Percentiles rank a stretch among this genome's conserved stretches.
Evolutionary conservation across 2,329 filamentous ascomycete species (phyloP).

Genomic region (Cladosporium sp.): DNA sequence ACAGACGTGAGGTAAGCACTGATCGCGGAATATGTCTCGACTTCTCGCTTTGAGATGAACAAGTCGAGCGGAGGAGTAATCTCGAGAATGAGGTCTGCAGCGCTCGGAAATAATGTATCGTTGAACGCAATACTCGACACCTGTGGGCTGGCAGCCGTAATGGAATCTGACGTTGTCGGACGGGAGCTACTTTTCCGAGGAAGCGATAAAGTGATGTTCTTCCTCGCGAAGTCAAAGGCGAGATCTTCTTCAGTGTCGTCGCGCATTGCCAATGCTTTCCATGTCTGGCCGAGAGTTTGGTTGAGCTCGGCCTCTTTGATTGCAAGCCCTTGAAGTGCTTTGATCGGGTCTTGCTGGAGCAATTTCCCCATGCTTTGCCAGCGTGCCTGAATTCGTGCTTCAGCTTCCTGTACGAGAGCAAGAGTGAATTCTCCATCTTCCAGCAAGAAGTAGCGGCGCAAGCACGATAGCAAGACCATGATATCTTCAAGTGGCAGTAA

Average conservation of each 20-base stretch:
- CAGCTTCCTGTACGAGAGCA: conserved; percentile 80
- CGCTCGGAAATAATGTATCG: conserved; percentile 77
- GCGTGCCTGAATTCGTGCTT: conserved; percentile 72
- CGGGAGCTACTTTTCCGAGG: conserved; percentile 46
- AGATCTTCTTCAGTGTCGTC: conserved; percentile 57
- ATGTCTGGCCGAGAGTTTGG: conserved; percentile 73
- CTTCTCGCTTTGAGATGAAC: conserved; percentile 74
- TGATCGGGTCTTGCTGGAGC: conserved; percentile 53
- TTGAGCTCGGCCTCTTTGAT: conserved; percentile 87
- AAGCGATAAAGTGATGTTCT: conserved; percentile 68
- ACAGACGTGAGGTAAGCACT: conserved; percentile 86
- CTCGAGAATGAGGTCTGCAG: conserved; percentile 68
- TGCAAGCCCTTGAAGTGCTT: conserved; percentile 61
- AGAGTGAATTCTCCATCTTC: conserved; percentile 89
- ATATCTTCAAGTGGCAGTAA: conserved; percentile 77
- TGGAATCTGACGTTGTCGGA: conserved; percentile 40
- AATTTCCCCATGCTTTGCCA: conserved; percentile 59
- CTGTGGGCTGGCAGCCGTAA: conserved; percentile 37
- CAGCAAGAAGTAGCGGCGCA: conserved; percentile 85
- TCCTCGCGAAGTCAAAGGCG: conserved; percentile 73
- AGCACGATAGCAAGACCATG: conserved; percentile 70
- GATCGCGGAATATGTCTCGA: conserved; percentile 78
- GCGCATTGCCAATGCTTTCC: conserved; percentile 70
- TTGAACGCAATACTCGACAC: conserved; percentile 63
- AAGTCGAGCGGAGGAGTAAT: conserved; percentile 81